phyloP scores from a whole-genome alignment of 441 rosid genomes.

The Pelargonium myrrhifolium region DNA sequence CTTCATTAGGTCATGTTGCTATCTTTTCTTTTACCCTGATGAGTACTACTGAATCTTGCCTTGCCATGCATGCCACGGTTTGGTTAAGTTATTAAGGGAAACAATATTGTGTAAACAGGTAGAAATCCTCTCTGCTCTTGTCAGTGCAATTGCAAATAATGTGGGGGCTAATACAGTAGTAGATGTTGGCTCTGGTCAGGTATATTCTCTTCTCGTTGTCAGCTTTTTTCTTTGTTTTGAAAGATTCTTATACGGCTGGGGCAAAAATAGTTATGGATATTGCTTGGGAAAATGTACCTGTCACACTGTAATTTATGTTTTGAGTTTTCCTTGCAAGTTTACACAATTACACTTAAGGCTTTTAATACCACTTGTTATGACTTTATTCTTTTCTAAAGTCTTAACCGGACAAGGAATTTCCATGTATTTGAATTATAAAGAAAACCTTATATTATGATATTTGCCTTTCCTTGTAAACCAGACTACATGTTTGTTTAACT shows the following conservation, averaged over 20 bases:
- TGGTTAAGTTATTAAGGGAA: slow-evolving; percentile 1
- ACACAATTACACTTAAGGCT: neutral
- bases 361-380: neutral
- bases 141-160: slow-evolving; percentile 44
- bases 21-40: slow-evolving; percentile 8
- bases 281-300: neutral
- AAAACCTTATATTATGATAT: neutral
- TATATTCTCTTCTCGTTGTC: slow-evolving; percentile 19
- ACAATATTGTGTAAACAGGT: slow-evolving; percentile 40
- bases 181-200: slow-evolving; percentile 96
- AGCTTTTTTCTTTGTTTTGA: slow-evolving; percentile 6
- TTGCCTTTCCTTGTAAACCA: neutral
- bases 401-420: neutral
- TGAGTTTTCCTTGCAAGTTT: neutral
- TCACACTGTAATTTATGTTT: neutral
- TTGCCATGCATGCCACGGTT: neutral
- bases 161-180: slow-evolving; percentile 52
- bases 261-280: neutral
- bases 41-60: slow-evolving; percentile 1
- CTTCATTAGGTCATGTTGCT: slow-evolving; percentile 1
- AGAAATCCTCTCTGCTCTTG: slow-evolving; percentile 76
- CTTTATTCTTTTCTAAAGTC: neutral
- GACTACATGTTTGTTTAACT: neutral
- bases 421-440: neutral
- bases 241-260: neutral